Evolutionary conservation across 306 rosid genomes (phyloP).

Genomic region (Cucurbita moschata): DNA sequence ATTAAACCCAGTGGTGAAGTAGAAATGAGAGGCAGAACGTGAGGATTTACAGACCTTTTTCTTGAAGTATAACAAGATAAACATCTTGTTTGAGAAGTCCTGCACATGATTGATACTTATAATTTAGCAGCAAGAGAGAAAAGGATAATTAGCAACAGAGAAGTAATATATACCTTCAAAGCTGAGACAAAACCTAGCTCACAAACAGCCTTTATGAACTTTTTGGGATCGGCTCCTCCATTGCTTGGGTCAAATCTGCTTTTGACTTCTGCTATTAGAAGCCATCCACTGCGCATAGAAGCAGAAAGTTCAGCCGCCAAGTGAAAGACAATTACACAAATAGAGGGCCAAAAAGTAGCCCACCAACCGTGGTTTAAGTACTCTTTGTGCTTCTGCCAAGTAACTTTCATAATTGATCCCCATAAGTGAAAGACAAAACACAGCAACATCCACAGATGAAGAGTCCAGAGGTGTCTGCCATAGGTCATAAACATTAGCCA

Average conservation of each 20-base stretch:
- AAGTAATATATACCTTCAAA: constrained; percentile 28
- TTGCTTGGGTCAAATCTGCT: constrained; percentile 79
- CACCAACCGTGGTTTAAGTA: constrained; percentile 61
- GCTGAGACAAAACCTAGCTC: constrained; percentile 58
- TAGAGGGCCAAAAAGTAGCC: neutral
- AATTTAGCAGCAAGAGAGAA: constrained; percentile 19
- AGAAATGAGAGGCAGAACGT: neutral
- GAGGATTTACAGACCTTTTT: constrained; percentile 39
- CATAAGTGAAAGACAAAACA: constrained; percentile 88
- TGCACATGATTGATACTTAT: constrained; percentile 17
- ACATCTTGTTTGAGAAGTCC: constrained; percentile 93
- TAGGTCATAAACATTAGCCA: constrained; percentile 4
- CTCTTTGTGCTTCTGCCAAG: constrained; percentile 63
- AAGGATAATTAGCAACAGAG: neutral
- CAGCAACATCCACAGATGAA: constrained; percentile 59
- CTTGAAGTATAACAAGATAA: constrained; percentile 60
- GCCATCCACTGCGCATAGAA: constrained; percentile 59
- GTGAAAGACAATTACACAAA: neutral
- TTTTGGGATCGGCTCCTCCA: constrained; percentile 81
- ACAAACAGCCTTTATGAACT: constrained; percentile 45
- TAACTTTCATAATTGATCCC: constrained; percentile 69
- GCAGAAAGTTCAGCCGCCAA: constrained; percentile 13
- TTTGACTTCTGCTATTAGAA: constrained; percentile 88
- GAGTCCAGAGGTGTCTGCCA: constrained; percentile 58
- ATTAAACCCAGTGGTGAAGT: neutral